phyloP scores from a whole-genome alignment of 1,284 basidiomycete genomes.

The Takashimella koratensis region DNA sequence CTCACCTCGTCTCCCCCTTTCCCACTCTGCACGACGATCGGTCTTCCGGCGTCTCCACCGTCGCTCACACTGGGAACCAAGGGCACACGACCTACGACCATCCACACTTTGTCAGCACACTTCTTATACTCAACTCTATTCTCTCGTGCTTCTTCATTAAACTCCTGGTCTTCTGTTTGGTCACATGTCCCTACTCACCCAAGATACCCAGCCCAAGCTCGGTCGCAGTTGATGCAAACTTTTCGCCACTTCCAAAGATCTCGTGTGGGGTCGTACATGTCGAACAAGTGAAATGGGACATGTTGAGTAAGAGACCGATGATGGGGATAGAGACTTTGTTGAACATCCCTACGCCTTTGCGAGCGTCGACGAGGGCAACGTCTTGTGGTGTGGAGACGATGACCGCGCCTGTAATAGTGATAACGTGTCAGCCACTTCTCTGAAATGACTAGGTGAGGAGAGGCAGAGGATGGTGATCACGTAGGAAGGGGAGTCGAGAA shows the following conservation, averaged over 20 bases:
- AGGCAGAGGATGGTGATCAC: not conserved
- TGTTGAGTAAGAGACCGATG: conserved; percentile 83
- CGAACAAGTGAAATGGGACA: conserved; percentile 82
- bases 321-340: conserved; percentile 85
- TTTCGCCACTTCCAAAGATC: conserved; percentile 70
- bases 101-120: too few relatives aligned
- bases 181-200: conserved; percentile 51
- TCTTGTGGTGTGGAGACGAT: conserved; percentile 96
- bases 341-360: conserved; percentile 92
- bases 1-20: conserved; percentile 36
- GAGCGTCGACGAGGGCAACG: conserved; percentile 85
- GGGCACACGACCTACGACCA: too few relatives aligned
- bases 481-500: not conserved
- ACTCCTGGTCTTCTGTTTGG: too few relatives aligned
- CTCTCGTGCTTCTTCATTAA: too few relatives aligned
- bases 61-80: conserved; percentile 72
- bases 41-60: conserved; percentile 68
- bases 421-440: not conserved
- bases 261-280: conserved; percentile 67
- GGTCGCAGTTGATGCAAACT: conserved; percentile 63
- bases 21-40: conserved; percentile 49
- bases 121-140: too few relatives aligned
- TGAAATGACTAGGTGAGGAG: not conserved
- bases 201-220: conserved; percentile 65
- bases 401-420: conserved; percentile 63